Percentiles rank a stretch among this genome's conserved stretches.
These are phyloP conservation scores for Mallotus nudiflorus DNA, from an alignment of 345 rosid genomes.

Conservation along the genomic window DNA sequence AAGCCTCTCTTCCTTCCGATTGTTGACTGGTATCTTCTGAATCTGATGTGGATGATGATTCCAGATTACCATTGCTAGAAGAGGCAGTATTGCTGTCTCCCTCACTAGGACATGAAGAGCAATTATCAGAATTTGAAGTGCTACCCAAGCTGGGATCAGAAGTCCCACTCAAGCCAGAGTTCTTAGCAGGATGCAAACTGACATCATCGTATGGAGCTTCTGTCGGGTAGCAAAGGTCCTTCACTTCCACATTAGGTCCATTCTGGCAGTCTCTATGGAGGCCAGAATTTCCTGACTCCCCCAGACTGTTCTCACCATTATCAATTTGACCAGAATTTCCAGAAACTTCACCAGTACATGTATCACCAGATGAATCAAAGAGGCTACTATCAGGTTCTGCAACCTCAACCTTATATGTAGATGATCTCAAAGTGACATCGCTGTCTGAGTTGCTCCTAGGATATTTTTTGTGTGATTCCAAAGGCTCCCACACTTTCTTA, in stretches of 20 bases:
- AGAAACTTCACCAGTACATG: slow-evolving; percentile 40
- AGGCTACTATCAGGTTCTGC: slow-evolving; percentile 30
- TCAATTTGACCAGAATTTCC: slow-evolving; percentile 42
- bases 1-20: slow-evolving; percentile 56
- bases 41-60: slow-evolving; percentile 81
- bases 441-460: slow-evolving; percentile 63
- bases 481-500: slow-evolving; percentile 80
- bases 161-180: slow-evolving; percentile 22
- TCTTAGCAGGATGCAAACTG: slow-evolving; percentile 31
- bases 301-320: slow-evolving; percentile 27
- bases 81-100: slow-evolving; percentile 76
- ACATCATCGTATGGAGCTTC: slow-evolving; percentile 42
- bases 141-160: slow-evolving; percentile 49
- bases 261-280: slow-evolving; percentile 39
- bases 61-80: slow-evolving; percentile 61
- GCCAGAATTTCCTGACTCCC: slow-evolving; percentile 26
- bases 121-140: slow-evolving; percentile 75
- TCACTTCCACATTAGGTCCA: slow-evolving; percentile 35
- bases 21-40: slow-evolving; percentile 74
- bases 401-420: slow-evolving; percentile 43
- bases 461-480: slow-evolving; percentile 63
- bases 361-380: slow-evolving; percentile 42
- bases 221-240: slow-evolving; percentile 30
- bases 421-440: slow-evolving; percentile 52
- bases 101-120: slow-evolving; percentile 88